These are phyloP conservation scores for Paraphoma chrysanthemicola DNA, from an alignment of 2,329 filamentous ascomycete genomes.

Conservation along the genomic window DNA sequence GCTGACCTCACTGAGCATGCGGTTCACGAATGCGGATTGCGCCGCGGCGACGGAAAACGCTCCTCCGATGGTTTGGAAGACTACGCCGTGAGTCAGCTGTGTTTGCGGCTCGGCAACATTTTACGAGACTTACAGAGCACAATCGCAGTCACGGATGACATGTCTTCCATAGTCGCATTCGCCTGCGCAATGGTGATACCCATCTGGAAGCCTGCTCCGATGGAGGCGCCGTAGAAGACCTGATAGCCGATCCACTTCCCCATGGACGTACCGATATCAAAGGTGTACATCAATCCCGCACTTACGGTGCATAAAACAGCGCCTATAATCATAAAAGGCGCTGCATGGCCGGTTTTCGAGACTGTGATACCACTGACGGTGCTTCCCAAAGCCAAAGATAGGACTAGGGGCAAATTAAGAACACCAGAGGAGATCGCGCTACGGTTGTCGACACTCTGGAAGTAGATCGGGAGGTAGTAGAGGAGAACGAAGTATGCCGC, in stretches of 20 bases:
- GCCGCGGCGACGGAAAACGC: slow-evolving; percentile 51
- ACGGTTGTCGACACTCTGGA: slow-evolving; percentile 52
- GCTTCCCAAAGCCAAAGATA: slow-evolving; percentile 34
- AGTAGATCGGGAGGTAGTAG: slow-evolving; percentile 60
- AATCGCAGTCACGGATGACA: slow-evolving; percentile 46
- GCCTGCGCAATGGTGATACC: slow-evolving; percentile 48
- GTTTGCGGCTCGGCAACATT: neutral
- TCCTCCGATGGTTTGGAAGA: slow-evolving; percentile 50
- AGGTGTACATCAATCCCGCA: slow-evolving; percentile 52
- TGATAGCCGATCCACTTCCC: slow-evolving; percentile 57
- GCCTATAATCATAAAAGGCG: slow-evolving; percentile 44
- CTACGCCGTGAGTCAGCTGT: slow-evolving; percentile 2
- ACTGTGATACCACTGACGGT: slow-evolving; percentile 8
- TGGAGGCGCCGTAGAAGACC: slow-evolving; percentile 50
- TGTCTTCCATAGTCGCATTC: slow-evolving; percentile 38
- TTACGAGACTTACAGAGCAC: slow-evolving; percentile 32
- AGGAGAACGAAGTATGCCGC: slow-evolving; percentile 49
- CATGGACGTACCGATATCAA: slow-evolving; percentile 44
- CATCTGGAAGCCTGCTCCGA: slow-evolving; percentile 32
- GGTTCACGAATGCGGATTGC: slow-evolving; percentile 51
- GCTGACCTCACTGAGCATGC: slow-evolving; percentile 18
- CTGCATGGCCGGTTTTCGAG: slow-evolving; percentile 43
- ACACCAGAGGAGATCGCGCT: slow-evolving; percentile 50
- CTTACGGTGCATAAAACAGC: slow-evolving; percentile 40
- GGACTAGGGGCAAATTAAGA: slow-evolving; percentile 51